A percentile compares a stretch with the other conserved stretches of the same genome.
These are phyloP conservation scores for Exophiala sideris DNA, from an alignment of 2,329 filamentous ascomycete genomes.

Conservation along the genomic window DNA sequence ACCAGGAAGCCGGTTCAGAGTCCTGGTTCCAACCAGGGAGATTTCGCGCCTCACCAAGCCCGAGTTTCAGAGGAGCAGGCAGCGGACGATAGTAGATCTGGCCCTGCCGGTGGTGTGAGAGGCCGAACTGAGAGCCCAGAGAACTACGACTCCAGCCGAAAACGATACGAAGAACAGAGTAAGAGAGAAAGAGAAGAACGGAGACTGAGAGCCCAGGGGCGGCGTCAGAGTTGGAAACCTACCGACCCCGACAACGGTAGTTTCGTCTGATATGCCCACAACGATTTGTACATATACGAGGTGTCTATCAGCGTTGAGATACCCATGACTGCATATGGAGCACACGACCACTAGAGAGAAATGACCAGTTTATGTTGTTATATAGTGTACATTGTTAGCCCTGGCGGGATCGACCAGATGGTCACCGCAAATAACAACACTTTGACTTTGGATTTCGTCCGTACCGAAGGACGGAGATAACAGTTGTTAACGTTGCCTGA, in stretches of 20 bases:
- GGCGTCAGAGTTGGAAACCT: constrained; percentile 22
- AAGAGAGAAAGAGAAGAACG: constrained; percentile 25
- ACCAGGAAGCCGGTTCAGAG: constrained; percentile 6
- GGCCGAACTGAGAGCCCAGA: constrained; percentile 3
- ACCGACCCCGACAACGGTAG: constrained; percentile 4
- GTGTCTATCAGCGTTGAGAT: constrained; percentile 1
- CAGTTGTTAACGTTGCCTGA: not conserved
- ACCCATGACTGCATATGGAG: constrained; percentile 2
- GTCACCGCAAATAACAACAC: not conserved
- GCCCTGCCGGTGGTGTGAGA: not conserved
- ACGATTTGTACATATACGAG: not conserved
- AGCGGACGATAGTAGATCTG: constrained; percentile 9
- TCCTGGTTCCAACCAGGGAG: constrained; percentile 9
- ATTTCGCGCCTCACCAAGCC: constrained; percentile 13
- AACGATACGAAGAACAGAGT: constrained; percentile 26
- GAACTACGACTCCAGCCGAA: constrained; percentile 14
- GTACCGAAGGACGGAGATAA: not conserved
- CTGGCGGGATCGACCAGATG: not conserved
- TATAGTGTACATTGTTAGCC: no score
- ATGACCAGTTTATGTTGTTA: not conserved
- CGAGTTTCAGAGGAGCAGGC: constrained; percentile 12
- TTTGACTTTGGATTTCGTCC: not conserved
- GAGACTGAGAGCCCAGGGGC: constrained; percentile 19
- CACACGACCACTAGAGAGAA: not conserved
- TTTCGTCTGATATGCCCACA: not conserved